phyloP scores from a whole-genome alignment of 2,329 filamentous ascomycete genomes.

The Beauveria australis region DNA sequence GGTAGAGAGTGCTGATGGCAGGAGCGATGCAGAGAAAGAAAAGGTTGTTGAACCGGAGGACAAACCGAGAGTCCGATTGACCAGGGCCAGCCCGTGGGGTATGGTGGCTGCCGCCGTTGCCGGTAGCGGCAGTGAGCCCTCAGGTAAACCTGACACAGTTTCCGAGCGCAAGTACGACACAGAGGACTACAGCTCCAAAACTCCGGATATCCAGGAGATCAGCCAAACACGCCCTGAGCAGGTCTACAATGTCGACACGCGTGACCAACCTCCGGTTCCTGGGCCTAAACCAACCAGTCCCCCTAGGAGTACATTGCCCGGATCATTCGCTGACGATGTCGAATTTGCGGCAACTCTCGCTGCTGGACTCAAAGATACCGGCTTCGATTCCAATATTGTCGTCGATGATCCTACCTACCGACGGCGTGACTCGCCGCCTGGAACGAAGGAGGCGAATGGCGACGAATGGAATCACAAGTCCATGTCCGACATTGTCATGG shows the following conservation, averaged over 20 bases:
- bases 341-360: conserved; percentile 63
- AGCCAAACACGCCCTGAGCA: conserved; percentile 16
- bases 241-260: conserved; percentile 29
- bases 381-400: conserved; percentile 63
- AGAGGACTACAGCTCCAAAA: conserved; percentile 13
- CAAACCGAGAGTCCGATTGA: conserved; percentile 26
- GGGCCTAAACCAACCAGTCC: conserved; percentile 49
- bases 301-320: conserved; percentile 48
- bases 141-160: conserved; percentile 23
- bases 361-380: conserved; percentile 59
- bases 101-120: conserved; percentile 43
- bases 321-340: conserved; percentile 57
- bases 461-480: conserved; percentile 39
- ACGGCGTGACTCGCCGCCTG: conserved; percentile 55
- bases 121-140: conserved; percentile 30
- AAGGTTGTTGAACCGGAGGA: conserved; percentile 22
- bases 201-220: conserved; percentile 15
- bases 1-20: conserved; percentile 47
- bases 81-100: conserved; percentile 41
- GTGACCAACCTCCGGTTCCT: conserved; percentile 39
- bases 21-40: conserved; percentile 22
- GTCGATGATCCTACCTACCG: conserved; percentile 58
- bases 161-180: conserved; percentile 13
- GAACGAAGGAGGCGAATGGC: conserved; percentile 40
- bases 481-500: conserved; percentile 39